Conservation (phyloP, 352 stramenopile genomes). For the Globisporangium alternatum region DNA sequence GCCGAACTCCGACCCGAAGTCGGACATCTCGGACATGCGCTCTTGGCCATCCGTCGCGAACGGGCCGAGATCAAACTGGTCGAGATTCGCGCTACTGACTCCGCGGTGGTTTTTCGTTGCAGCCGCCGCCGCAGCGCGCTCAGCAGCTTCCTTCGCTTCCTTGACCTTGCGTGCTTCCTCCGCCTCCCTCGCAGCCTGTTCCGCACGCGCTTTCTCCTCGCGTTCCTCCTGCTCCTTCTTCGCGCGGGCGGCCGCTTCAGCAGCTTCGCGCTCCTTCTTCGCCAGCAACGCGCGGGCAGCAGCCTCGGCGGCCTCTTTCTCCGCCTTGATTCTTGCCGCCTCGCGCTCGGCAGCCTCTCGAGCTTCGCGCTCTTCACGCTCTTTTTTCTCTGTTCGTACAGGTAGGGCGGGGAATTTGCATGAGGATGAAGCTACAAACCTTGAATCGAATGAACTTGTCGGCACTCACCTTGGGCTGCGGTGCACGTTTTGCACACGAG, state of each 20-base stretch:
- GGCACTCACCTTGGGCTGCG: constrained; percentile 36
- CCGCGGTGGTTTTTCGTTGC: constrained; percentile 23
- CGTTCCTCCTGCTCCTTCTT: constrained; percentile 48
- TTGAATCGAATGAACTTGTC: background rate
- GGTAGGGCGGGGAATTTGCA: background rate
- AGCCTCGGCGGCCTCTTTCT: constrained; percentile 50
- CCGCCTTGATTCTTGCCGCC: constrained; percentile 39
- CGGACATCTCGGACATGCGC: constrained; percentile 63
- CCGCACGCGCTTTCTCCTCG: constrained; percentile 24
- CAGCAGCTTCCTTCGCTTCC: constrained; percentile 20
- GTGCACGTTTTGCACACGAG: constrained; percentile 58
- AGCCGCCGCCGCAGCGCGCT: constrained; percentile 23
- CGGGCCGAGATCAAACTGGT: constrained; percentile 72
- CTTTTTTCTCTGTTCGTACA: constrained; percentile 19
- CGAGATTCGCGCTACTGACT: constrained; percentile 42
- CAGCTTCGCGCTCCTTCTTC: constrained; percentile 46
- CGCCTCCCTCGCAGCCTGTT: constrained; percentile 26
- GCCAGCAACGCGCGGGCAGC: constrained; percentile 34
- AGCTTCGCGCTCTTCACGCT: constrained; percentile 51
- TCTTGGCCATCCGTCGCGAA: constrained; percentile 34
- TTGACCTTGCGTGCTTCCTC: constrained; percentile 15
- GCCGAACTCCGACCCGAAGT: constrained; percentile 52
- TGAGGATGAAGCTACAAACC: background rate
- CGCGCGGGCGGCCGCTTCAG: constrained; percentile 37
- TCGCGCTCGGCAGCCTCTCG: constrained; percentile 48